Conservation (phyloP, 1,139 yeast genomes). For the Debaryomyces singareniensis region DNA sequence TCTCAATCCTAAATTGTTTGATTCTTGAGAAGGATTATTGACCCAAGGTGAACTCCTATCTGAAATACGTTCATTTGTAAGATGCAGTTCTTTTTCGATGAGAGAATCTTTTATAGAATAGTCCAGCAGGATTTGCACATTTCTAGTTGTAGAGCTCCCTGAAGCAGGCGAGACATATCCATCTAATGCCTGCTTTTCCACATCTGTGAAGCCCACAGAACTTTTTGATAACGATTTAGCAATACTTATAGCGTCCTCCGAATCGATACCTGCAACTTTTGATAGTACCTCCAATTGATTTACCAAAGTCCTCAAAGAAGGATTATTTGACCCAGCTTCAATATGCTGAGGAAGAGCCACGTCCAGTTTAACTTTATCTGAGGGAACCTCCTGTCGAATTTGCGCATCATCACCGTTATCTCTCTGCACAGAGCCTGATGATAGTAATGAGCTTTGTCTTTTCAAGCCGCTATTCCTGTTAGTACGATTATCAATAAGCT, state of each 20-base stretch:
- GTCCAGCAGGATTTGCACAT: no score
- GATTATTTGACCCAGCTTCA: slow-evolving; percentile 24
- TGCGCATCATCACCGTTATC: slow-evolving; percentile 1
- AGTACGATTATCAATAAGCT: slow-evolving; percentile 48
- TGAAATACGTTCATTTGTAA: no score
- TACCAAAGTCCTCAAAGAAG: slow-evolving; percentile 63
- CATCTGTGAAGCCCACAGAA: slow-evolving; percentile 51
- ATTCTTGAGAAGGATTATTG: no score
- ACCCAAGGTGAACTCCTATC: no score
- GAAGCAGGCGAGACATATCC: slow-evolving; percentile 28
- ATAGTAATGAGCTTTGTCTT: slow-evolving; percentile 27
- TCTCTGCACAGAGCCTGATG: slow-evolving; percentile 6
- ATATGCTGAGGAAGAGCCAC: slow-evolving; percentile 4
- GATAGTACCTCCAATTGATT: slow-evolving; percentile 61
- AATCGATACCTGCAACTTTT: slow-evolving; percentile 65
- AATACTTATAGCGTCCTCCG: slow-evolving; percentile 66
- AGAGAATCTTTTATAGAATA: no score
- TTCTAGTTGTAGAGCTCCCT: no score
- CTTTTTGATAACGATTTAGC: slow-evolving; percentile 65
- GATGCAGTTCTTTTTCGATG: no score
- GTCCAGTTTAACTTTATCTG: slow-evolving; percentile 1
- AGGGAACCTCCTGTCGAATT: slow-evolving; percentile 1
- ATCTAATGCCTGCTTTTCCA: slow-evolving; percentile 42
- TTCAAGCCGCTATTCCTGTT: slow-evolving; percentile 24
- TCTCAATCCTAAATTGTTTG: no score